A percentile compares a stretch with the other conserved stretches of the same genome.
Evolutionary conservation across 345 rosid species (phyloP).

Genomic region (Hibiscus syriacus): DNA sequence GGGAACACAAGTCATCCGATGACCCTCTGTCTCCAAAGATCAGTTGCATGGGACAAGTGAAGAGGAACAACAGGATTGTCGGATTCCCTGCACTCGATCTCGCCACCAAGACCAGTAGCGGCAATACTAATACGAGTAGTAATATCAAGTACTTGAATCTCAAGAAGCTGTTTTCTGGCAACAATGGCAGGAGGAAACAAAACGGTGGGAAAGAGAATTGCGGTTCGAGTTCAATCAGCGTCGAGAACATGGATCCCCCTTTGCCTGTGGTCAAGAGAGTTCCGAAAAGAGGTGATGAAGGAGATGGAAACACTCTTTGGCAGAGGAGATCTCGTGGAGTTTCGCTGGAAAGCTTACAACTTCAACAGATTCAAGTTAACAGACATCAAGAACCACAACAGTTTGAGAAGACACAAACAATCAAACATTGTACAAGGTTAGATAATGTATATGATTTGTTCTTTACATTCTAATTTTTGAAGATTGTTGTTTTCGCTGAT

Average conservation of each 20-base stretch:
- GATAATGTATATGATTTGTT: constrained; percentile 11
- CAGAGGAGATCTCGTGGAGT: constrained; percentile 57
- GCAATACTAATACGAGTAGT: background rate
- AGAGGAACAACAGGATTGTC: constrained; percentile 53
- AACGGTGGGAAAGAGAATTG: constrained; percentile 14
- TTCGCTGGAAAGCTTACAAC: constrained; percentile 43
- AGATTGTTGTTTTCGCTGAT: background rate
- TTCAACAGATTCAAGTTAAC: constrained; percentile 35
- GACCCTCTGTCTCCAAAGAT: constrained; percentile 84
- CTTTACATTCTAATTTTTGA: constrained; percentile 8
- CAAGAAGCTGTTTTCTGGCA: constrained; percentile 52
- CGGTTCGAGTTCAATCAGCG: constrained; percentile 17
- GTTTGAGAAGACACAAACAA: constrained; percentile 30
- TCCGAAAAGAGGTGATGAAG: constrained; percentile 19
- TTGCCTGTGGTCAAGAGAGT: constrained; percentile 67
- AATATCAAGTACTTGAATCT: constrained; percentile 49
- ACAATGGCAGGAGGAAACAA: constrained; percentile 22
- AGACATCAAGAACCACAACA: constrained; percentile 34
- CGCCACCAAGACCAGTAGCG: constrained; percentile 9
- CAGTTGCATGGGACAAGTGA: constrained; percentile 87
- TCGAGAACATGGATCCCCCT: constrained; percentile 81
- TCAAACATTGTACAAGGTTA: background rate
- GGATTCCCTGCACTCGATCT: constrained; percentile 39
- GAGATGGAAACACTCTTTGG: constrained; percentile 39
- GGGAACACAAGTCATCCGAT: constrained; percentile 16